Conservation (phyloP, 2,329 filamentous ascomycete species). For the Alternaria sp. region DNA sequence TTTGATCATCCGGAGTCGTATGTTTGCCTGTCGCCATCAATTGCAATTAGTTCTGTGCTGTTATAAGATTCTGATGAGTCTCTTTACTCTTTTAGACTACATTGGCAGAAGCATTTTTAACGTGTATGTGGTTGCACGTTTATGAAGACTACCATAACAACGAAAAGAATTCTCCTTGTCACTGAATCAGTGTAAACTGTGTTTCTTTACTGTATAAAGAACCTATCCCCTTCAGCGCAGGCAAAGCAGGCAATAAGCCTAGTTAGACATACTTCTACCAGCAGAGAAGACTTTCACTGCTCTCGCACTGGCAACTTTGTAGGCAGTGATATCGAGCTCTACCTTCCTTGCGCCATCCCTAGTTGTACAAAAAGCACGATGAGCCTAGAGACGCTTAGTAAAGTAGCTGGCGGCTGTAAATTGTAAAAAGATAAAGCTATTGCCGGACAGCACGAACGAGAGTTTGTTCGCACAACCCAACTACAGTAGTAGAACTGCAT, state of each 20-base stretch:
- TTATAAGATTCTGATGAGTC: neutral
- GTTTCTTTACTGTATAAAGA: neutral
- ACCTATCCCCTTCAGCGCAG: neutral
- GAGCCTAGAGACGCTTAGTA: accelerated
- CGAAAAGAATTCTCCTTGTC: neutral
- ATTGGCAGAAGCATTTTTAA: neutral
- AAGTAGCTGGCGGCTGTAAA: neutral
- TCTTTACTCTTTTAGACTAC: neutral
- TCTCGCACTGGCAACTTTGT: neutral
- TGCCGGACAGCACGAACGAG: no score
- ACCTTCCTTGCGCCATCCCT: no score
- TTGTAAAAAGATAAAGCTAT: neutral
- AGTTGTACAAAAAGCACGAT: neutral
- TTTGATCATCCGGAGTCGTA: neutral
- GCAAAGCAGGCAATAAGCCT: accelerated
- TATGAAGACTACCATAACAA: neutral
- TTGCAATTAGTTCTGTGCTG: neutral
- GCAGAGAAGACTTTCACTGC: neutral
- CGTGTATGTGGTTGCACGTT: neutral
- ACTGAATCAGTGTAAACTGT: neutral
- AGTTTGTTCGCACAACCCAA: no score
- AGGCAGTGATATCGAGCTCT: neutral
- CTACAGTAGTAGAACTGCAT: no score
- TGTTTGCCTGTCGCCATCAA: neutral
- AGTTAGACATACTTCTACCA: neutral